These are phyloP conservation scores for Helminthosporium solani DNA, from an alignment of 2,329 filamentous ascomycete genomes.

Conservation along the genomic window DNA sequence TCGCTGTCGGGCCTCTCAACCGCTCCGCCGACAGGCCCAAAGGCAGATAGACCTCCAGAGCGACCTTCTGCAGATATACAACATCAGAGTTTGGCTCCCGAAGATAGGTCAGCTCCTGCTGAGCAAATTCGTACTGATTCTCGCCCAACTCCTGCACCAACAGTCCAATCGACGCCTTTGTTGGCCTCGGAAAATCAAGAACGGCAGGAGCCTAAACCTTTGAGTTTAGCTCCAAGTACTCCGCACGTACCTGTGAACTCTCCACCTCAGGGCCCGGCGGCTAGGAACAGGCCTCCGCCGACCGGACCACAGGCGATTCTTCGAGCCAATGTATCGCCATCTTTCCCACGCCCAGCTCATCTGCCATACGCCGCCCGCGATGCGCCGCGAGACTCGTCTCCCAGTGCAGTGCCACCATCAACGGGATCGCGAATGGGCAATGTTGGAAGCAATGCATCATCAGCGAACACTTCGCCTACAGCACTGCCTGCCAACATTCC, in stretches of 20 bases:
- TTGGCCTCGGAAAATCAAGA: constrained; percentile 15
- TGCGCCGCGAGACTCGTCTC: constrained; percentile 24
- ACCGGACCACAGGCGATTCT: constrained; percentile 36
- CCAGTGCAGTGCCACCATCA: constrained; percentile 24
- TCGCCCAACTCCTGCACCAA: constrained; percentile 16
- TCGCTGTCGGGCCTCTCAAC: constrained; percentile 40
- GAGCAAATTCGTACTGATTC: constrained; percentile 27
- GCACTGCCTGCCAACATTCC: constrained; percentile 40
- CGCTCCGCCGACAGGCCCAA: constrained; percentile 45
- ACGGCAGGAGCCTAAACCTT: constrained; percentile 11
- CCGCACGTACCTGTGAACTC: constrained; percentile 21
- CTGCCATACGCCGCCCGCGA: constrained; percentile 27
- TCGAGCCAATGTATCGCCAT: constrained; percentile 35
- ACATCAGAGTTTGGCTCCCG: constrained; percentile 10
- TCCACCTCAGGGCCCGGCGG: constrained; percentile 33
- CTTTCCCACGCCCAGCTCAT: constrained; percentile 31
- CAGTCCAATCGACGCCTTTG: constrained; percentile 9
- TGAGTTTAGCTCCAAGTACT: constrained; percentile 4
- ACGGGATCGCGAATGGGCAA: constrained; percentile 26
- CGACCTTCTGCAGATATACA: constrained; percentile 23
- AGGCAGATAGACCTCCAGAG: constrained; percentile 38
- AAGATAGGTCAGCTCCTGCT: constrained; percentile 15
- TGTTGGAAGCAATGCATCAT: constrained; percentile 17
- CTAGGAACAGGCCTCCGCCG: constrained; percentile 30
- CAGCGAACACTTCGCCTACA: constrained; percentile 40